phyloP scores from a whole-genome alignment of 2,329 filamentous ascomycete species.

The Hymenoscyphus infarciens region DNA sequence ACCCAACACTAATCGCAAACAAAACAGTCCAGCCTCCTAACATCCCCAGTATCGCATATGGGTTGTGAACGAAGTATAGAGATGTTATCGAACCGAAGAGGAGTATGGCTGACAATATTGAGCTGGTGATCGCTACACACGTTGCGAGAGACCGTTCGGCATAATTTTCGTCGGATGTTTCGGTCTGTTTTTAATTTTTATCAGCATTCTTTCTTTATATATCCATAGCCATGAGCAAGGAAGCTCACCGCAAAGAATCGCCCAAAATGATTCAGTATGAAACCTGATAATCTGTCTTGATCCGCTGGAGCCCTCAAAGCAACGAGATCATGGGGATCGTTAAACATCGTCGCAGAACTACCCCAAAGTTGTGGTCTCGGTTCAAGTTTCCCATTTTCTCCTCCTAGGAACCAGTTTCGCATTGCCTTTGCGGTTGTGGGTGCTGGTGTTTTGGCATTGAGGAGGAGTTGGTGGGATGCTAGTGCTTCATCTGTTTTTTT shows the following conservation, averaged over 20 bases:
- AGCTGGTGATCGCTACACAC: neutral
- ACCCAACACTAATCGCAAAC: constrained; percentile 25
- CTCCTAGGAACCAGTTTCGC: constrained; percentile 24
- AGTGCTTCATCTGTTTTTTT: constrained; percentile 18
- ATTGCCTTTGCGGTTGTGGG: constrained; percentile 22
- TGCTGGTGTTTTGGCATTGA: constrained; percentile 14
- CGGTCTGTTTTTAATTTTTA: neutral
- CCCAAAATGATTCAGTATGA: constrained; percentile 30
- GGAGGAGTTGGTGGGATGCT: constrained; percentile 17
- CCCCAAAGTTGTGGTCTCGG: constrained; percentile 25
- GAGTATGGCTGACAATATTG: neutral
- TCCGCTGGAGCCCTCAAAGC: constrained; percentile 27
- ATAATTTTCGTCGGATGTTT: neutral
- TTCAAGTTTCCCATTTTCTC: constrained; percentile 1
- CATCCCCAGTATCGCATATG: constrained; percentile 20
- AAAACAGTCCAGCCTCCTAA: constrained; percentile 23
- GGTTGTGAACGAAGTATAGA: neutral
- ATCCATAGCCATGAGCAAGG: too few relatives aligned
- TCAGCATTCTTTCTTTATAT: neutral
- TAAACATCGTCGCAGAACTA: constrained; percentile 17
- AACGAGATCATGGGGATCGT: constrained; percentile 27
- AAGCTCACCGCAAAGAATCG: constrained; percentile 14
- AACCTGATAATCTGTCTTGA: constrained; percentile 30
- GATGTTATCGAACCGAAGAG: constrained; percentile 3
- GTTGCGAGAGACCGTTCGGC: neutral